Percentiles rank a stretch among this genome's conserved stretches.
phyloP scores from a whole-genome alignment of 768 basidiomycete species.

The Suillus fuscotomentosus region DNA sequence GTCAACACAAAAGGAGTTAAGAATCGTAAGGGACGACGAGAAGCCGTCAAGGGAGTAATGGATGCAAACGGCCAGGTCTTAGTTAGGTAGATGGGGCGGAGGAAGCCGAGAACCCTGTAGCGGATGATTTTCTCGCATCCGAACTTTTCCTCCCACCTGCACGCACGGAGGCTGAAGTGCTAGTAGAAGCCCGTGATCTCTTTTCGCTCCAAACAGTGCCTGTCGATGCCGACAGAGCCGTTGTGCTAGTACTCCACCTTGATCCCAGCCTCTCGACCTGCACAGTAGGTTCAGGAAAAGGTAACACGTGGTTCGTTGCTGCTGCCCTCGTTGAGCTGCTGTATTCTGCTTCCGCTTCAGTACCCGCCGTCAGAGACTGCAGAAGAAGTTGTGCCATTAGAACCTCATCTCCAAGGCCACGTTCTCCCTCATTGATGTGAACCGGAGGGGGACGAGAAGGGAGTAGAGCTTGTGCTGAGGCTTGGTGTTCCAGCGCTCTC shows the following conservation, averaged over 20 bases:
- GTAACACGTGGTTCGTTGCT: slow-evolving; percentile 10
- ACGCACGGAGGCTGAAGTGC: not conserved
- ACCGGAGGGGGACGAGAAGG: slow-evolving; percentile 17
- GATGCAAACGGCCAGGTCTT: not conserved
- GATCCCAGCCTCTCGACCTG: slow-evolving; percentile 21
- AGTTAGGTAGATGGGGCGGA: not conserved
- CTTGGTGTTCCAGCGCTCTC: slow-evolving; percentile 23
- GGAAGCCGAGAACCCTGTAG: not conserved
- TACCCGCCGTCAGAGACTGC: slow-evolving; percentile 23
- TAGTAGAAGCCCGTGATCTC: not conserved
- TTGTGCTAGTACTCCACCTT: slow-evolving; percentile 32
- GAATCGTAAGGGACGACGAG: not conserved
- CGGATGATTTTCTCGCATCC: not conserved
- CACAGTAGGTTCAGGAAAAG: slow-evolving; percentile 13
- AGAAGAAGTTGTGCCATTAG: slow-evolving; percentile 29
- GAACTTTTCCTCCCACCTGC: not conserved
- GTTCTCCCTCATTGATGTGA: slow-evolving; percentile 7
- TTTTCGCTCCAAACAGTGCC: not conserved
- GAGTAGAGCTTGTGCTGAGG: slow-evolving; percentile 24
- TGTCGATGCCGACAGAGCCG: slow-evolving; percentile 20
- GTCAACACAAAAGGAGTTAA: not conserved
- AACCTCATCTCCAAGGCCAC: slow-evolving; percentile 27
- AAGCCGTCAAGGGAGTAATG: not conserved
- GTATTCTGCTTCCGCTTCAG: slow-evolving; percentile 1
- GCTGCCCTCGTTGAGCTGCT: not conserved